Evolutionary conservation across 139 green algal genomes (phyloP).

Genomic region (Coelastrella sp.): DNA sequence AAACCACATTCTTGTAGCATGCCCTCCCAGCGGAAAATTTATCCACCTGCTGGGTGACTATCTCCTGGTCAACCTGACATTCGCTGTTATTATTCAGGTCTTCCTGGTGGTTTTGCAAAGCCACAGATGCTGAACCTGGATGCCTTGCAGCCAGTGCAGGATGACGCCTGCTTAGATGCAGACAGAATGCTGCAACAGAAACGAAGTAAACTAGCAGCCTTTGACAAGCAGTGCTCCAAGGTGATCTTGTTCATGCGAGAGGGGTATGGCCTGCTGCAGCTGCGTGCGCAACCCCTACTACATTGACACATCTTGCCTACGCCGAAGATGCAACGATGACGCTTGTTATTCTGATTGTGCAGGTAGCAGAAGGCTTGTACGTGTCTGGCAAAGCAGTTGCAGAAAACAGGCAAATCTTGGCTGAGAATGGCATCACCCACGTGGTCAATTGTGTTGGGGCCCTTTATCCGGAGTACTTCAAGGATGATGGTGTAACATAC

Average conservation of each 20-base stretch:
- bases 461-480: constrained; percentile 90
- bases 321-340: background rate
- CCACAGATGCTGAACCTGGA: constrained; percentile 13
- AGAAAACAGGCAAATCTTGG: constrained; percentile 74
- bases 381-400: constrained; percentile 91
- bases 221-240: constrained; percentile 18
- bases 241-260: background rate
- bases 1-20: too few species aligned
- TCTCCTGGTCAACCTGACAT: background rate
- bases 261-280: background rate
- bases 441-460: constrained; percentile 97
- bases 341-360: background rate
- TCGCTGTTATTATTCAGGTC: too few species aligned
- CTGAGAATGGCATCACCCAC: constrained; percentile 87
- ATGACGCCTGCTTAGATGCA: background rate
- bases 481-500: constrained; percentile 87
- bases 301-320: too few species aligned
- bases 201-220: background rate
- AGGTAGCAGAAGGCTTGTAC: constrained; percentile 83
- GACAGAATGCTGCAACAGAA: background rate
- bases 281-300: too few species aligned
- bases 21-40: background rate
- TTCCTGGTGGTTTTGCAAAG: background rate
- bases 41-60: background rate
- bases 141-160: background rate